Base-by-base conservation (phyloP, 345 rosid genomes). In the Arabis alpina region DNA sequence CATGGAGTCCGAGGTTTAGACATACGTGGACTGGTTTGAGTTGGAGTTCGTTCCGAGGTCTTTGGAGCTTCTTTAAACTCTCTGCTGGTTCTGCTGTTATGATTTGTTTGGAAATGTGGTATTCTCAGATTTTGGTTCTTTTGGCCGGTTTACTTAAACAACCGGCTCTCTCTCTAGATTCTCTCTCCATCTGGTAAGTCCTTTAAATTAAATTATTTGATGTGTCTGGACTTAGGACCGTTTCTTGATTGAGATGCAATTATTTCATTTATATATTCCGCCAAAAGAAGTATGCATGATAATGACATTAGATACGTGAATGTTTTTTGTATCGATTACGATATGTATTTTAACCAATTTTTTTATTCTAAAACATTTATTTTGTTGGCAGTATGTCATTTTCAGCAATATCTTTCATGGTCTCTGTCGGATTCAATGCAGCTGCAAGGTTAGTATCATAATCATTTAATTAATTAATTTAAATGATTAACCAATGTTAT, bases 81-180 rank as follows among this genome's bases (percentile, higher is more conserved):
- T 89, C 96, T 3, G 63, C 79, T 19, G 94, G 86, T 0, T 92
- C 98, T 0, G 96, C 98, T 1, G 88, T 92, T 13, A 89, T 92
- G 98, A 68, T 92, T 11, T 92, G 98, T 80, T 62, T 92, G 62
- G 98, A 92, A 70, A 82, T 88, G 5, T 92, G 98, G 98, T 92
- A 92, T 50, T 74, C 73, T 12, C 96, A 89, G 82, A 73, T 89
- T 23, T 68, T 92, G 8, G 89, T 92, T n/a, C 63, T 92, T 54
- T 77, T 92, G 8, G 85, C 96, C 8, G 98, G 96, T 4, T 72
- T 92, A 73, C 90, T 92, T 2, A 66, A 80, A 2, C 41, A 89
- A 7, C 87, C 98, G 19, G 82, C 87, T 70, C 75, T 89, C 8
- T 80, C 93, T 13, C 61, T 92, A 55, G 93, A 85, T 58, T 83